These are phyloP conservation scores for Wallacemonas sp. DNA, from an alignment of 208 protist genomes.

Conservation along the genomic window DNA sequence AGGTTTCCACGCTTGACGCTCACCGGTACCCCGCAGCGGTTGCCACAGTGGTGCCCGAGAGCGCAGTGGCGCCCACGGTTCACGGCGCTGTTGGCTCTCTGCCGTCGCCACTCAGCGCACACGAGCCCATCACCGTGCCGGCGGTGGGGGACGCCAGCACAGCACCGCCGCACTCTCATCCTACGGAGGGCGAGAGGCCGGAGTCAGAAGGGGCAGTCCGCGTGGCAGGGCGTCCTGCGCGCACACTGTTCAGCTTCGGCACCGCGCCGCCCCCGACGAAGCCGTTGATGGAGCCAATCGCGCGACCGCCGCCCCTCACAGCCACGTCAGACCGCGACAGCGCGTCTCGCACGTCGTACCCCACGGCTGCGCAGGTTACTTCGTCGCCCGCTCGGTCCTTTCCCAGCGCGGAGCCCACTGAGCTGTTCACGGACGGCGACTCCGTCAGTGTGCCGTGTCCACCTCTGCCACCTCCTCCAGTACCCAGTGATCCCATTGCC, in stretches of 20 bases:
- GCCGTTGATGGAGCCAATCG: neutral
- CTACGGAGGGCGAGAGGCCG: neutral
- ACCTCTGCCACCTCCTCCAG: neutral
- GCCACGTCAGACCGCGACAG: neutral
- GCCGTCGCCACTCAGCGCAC: too few species aligned
- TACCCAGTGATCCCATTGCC: too few species aligned
- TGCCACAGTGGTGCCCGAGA: too few species aligned
- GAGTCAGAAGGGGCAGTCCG: neutral
- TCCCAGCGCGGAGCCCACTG: neutral
- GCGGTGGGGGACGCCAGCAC: neutral
- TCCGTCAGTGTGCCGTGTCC: neutral
- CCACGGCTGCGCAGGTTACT: too few species aligned
- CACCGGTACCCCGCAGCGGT: too few species aligned
- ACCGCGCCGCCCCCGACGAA: neutral
- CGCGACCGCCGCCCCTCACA: neutral
- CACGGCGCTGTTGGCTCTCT: too few species aligned
- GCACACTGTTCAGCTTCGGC: neutral
- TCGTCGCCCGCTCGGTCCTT: too few species aligned
- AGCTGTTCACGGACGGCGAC: slow-evolving; percentile 5
- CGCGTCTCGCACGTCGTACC: neutral
- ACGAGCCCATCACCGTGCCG: too few species aligned
- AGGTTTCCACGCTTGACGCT: too few species aligned
- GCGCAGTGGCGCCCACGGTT: too few species aligned
- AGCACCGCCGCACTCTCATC: neutral
- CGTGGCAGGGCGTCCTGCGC: neutral